Base-by-base conservation (phyloP, 768 basidiomycete species). In the Boletus tylopilopsis region DNA sequence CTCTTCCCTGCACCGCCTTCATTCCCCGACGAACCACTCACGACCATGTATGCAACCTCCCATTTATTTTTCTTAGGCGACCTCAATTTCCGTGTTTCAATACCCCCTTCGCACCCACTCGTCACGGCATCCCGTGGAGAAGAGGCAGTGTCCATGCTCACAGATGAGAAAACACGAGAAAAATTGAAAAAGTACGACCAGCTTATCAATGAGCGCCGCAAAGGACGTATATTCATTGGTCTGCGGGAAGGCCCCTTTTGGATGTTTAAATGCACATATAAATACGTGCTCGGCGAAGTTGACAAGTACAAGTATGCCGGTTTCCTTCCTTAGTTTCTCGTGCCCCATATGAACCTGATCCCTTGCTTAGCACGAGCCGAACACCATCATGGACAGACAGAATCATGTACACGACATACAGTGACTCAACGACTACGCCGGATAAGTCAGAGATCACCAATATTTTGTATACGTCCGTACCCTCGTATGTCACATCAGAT, bases 51-150 rank as follows among this genome's bases (percentile, higher is more conserved):
- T 71, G 75, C 82, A 37, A 87, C 93, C 0, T 90, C 91, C 12
- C 91, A 97, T 66, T 76, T 96, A 1, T 96, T 97, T 76, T 77
- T 96, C 64, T 77, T 96, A 29, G 95, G 95, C 6, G 94, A 97
- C 68, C 79, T 96, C 54, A 97, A 97, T 69, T 96, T 94, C 68
- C 83, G 94, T 15, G 67, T 98, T 15, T 73, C 77, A n/a, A 58
- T 86, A 15, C 84, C 89, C 1, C 54, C 75, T 38, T 69, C 76
- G 21, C 77, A 84, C 61, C 70, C 78, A 22, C 71, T 82, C 21
- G 67, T 66, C 23, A 59, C 61, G 21, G 56, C 62, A 45, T 61
- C 58, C 11, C 64, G 68, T 11, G 56, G 68, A 11, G 66, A 74
- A 25, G 70, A 81, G 47, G 64, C 68, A 33, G 12, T 63, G 8